Evolutionary conservation across 129 eudicot genomes (phyloP).

Genomic region (Calendula officinalis): DNA sequence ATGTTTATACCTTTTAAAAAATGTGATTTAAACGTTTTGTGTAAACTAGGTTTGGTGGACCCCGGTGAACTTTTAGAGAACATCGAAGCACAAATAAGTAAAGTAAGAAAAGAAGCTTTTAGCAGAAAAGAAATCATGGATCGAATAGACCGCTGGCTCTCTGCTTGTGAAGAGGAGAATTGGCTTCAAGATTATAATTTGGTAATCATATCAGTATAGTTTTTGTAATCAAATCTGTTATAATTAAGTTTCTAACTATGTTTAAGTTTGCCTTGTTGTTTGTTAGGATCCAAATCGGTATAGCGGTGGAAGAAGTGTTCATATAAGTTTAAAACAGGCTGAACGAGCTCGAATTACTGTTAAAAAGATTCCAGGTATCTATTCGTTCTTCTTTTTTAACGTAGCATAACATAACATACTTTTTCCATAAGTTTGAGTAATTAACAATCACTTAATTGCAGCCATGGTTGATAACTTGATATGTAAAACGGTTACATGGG

Average conservation of each 20-base stretch:
- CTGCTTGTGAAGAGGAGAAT: conserved; percentile 83
- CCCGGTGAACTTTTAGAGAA: conserved; percentile 69
- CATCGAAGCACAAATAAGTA: conserved; percentile 62
- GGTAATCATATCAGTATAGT: conserved; percentile 34
- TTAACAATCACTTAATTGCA: conserved; percentile 29
- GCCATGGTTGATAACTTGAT: conserved; percentile 70
- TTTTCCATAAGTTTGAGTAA: conserved; percentile 5
- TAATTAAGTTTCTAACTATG: background rate
- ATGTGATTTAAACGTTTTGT: conserved; percentile 9
- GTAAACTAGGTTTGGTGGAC: conserved; percentile 60
- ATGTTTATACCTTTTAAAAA: background rate
- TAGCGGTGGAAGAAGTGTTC: conserved; percentile 84
- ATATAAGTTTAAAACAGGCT: conserved; percentile 73
- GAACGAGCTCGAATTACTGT: conserved; percentile 73
- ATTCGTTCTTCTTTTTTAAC: conserved; percentile 2
- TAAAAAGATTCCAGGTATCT: conserved; percentile 72
- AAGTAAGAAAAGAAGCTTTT: conserved; percentile 68
- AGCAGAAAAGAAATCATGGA: conserved; percentile 80
- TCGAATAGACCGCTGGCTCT: conserved; percentile 75
- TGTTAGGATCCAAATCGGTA: conserved; percentile 69
- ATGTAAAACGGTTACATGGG: conserved; percentile 70
- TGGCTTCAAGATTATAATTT: conserved; percentile 81
- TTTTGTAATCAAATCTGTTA: background rate
- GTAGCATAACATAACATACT: background rate
- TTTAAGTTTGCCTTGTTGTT: conserved; percentile 12